Percentiles rank a stretch among this genome's conserved stretches.
These are phyloP conservation scores for Beverwykella pulmonaria DNA, from an alignment of 495 filamentous ascomycete genomes.

Conservation along the genomic window DNA sequence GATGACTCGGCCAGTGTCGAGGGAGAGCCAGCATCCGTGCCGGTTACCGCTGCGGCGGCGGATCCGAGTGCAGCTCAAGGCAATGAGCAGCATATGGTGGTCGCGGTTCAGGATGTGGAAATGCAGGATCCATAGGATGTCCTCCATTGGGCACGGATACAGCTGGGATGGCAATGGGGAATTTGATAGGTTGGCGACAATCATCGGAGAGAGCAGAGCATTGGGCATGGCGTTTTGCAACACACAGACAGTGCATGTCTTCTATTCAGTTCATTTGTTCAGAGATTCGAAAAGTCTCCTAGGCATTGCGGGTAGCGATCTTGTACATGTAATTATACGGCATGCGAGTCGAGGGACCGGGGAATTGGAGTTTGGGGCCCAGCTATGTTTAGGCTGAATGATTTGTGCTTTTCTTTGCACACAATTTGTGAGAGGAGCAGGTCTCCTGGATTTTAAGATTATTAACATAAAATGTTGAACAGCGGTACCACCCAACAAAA, in stretches of 20 bases:
- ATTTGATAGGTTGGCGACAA: not conserved
- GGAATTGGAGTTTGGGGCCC: not conserved
- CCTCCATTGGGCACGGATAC: not conserved
- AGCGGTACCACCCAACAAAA: no score
- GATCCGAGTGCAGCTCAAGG: not conserved
- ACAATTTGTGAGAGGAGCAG: no score
- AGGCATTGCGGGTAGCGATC: not conserved
- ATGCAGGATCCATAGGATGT: conserved; percentile 29
- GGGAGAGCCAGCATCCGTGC: not conserved
- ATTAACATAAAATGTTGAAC: no score
- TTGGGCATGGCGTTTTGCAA: conserved; percentile 28
- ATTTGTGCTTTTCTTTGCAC: not conserved
- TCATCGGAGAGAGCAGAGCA: conserved; percentile 9
- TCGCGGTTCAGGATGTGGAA: conserved; percentile 28
- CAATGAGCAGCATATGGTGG: conserved; percentile 9
- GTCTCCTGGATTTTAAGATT: no score
- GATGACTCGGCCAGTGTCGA: conserved; percentile 7
- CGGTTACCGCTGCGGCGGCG: not conserved
- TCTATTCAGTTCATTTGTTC: conserved; percentile 7
- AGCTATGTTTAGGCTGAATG: not conserved
- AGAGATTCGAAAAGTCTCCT: not conserved
- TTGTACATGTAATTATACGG: not conserved
- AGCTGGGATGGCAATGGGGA: not conserved
- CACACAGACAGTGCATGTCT: conserved; percentile 2
- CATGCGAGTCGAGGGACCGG: not conserved